phyloP scores from a whole-genome alignment of 1,284 basidiomycete genomes.

The Tremellales sp. region DNA sequence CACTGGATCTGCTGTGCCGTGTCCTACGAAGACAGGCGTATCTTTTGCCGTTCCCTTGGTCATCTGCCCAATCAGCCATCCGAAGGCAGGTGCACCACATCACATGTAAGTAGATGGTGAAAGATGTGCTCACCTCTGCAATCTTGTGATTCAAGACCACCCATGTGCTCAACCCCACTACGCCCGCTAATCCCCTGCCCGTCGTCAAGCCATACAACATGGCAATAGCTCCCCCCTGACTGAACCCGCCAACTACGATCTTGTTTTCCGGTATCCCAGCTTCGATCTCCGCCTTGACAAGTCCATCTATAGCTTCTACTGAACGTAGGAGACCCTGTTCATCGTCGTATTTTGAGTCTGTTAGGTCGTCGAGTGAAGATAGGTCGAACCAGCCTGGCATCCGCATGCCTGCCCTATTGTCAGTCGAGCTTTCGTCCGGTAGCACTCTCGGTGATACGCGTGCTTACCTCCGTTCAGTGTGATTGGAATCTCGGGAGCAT shows the following conservation, averaged over 20 bases:
- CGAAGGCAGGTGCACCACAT: no score
- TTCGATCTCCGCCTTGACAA: conserved; percentile 71
- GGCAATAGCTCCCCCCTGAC: conserved; percentile 77
- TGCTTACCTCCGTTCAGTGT: conserved; percentile 44
- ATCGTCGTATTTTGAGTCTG: conserved; percentile 63
- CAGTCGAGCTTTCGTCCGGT: neutral
- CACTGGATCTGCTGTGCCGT: conserved; percentile 72
- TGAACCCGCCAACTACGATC: conserved; percentile 75
- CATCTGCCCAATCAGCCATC: conserved; percentile 11
- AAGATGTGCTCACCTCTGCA: conserved; percentile 54
- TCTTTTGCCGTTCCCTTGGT: conserved; percentile 44
- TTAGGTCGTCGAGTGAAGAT: conserved; percentile 58
- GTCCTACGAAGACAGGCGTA: conserved; percentile 82
- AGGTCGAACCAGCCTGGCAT: conserved; percentile 67
- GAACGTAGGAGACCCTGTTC: conserved; percentile 62
- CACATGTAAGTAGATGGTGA: no score
- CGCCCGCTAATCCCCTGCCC: conserved; percentile 65
- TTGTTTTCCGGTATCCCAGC: conserved; percentile 58
- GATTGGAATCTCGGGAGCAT: conserved; percentile 58
- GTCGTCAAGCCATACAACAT: conserved; percentile 67
- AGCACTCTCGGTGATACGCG: neutral
- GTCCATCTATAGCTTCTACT: conserved; percentile 58
- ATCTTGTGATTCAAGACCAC: conserved; percentile 63
- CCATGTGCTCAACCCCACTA: conserved; percentile 72
- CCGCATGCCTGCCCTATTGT: conserved; percentile 19